A percentile compares a stretch with the other conserved stretches of the same genome.
Conservation (phyloP, 2,329 filamentous ascomycete genomes). For the Fusarium oxysporum region DNA sequence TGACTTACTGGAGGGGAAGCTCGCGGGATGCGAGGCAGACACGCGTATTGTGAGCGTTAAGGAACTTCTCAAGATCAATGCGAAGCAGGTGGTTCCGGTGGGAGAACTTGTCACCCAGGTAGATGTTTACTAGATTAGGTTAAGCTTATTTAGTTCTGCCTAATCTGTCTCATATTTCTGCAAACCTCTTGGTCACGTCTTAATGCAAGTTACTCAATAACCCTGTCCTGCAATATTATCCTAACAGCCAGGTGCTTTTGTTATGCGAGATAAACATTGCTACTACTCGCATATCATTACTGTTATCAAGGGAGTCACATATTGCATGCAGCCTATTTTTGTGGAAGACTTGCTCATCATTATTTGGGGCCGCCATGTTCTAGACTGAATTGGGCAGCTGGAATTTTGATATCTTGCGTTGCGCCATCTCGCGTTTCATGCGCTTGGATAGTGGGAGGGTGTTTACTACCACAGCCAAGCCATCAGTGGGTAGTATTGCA, state of each 20-base stretch:
- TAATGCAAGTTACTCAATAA: accelerated
- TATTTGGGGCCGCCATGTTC: too few species aligned
- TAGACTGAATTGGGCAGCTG: neutral
- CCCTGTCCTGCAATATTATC: accelerated
- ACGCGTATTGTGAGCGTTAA: constrained; percentile 8
- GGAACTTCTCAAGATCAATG: constrained; percentile 6
- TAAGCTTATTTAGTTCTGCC: neutral
- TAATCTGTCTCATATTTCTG: neutral
- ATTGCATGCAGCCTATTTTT: accelerated
- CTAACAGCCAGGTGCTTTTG: neutral
- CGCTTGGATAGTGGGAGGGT: neutral
- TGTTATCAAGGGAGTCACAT: accelerated
- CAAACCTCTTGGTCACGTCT: accelerated
- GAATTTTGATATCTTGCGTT: neutral
- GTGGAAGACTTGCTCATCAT: too few species aligned
- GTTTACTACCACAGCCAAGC: neutral
- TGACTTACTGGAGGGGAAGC: neutral
- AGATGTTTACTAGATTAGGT: neutral
- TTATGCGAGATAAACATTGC: neutral
- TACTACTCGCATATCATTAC: accelerated
- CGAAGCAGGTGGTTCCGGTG: constrained; percentile 3
- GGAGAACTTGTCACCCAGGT: neutral
- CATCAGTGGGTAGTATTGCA: neutral
- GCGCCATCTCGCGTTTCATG: neutral
- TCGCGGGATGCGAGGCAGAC: constrained; percentile 8